Evolutionary conservation across 2,329 filamentous ascomycete genomes (phyloP).

Genomic region (Apiospora arundinis): DNA sequence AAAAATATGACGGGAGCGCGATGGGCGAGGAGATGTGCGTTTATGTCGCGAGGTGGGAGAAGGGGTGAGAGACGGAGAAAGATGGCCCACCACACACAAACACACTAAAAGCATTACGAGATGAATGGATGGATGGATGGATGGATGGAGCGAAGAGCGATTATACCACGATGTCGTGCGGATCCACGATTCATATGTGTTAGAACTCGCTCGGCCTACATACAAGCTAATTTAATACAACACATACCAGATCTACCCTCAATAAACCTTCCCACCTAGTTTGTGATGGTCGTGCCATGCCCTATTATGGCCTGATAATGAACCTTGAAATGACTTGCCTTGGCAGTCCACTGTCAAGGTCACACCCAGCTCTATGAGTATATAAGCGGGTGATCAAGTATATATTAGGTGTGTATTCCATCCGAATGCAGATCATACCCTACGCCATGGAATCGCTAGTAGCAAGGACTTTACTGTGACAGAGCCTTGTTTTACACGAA

Average conservation of each 20-base stretch:
- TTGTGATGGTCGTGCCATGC: too few species aligned
- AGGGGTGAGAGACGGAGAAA: background rate
- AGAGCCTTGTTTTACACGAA: background rate
- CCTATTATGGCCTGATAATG: background rate
- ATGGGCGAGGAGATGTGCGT: background rate
- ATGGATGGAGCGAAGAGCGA: constrained; percentile 7
- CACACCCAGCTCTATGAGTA: too few species aligned
- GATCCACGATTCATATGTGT: constrained; percentile 3
- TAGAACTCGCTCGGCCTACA: constrained; percentile 17
- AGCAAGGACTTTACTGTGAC: background rate
- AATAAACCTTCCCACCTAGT: background rate
- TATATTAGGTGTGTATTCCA: background rate
- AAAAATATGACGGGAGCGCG: constrained; percentile 12
- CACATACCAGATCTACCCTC: constrained; percentile 17
- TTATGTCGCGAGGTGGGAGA: background rate
- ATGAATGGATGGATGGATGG: constrained; percentile 11
- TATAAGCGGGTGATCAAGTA: background rate
- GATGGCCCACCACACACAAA: background rate
- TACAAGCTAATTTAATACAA: constrained; percentile 19
- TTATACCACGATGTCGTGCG: background rate
- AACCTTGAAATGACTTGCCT: background rate
- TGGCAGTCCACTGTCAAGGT: background rate
- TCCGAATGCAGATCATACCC: background rate
- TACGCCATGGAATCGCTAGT: background rate
- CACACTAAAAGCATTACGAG: constrained; percentile 2